These are phyloP conservation scores for Lodderomyces theae DNA, from an alignment of 1,139 yeast species.

Conservation along the genomic window DNA sequence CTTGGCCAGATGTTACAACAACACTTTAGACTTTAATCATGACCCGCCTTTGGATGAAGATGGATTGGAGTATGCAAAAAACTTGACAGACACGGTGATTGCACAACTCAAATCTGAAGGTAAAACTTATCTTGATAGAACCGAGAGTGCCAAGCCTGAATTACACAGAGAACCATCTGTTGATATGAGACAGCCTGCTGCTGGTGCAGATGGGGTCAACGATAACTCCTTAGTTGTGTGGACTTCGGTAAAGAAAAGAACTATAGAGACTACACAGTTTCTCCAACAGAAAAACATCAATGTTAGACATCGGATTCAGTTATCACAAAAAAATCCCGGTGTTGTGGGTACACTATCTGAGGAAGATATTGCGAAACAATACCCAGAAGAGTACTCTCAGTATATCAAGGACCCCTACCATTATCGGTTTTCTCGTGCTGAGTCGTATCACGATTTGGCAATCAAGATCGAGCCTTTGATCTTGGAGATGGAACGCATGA, in stretches of 20 bases:
- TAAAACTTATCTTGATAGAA: conserved; percentile 25
- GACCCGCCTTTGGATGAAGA: conserved; percentile 68
- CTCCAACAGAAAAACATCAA: conserved; percentile 60
- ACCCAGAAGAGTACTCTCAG: conserved; percentile 68
- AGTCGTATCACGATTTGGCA: conserved; percentile 93
- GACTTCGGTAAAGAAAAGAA: conserved; percentile 88
- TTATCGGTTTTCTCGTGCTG: conserved; percentile 87
- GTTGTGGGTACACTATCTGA: conserved; percentile 66
- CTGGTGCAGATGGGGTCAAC: conserved; percentile 48
- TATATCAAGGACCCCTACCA: conserved; percentile 82
- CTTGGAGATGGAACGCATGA: conserved; percentile 87
- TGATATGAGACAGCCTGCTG: conserved; percentile 41
- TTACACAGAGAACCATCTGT: conserved; percentile 19
- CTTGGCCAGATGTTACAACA: conserved; percentile 79
- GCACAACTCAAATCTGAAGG: conserved; percentile 34
- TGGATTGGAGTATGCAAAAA: conserved; percentile 54
- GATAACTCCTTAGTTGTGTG: conserved; percentile 69
- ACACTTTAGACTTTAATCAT: conserved; percentile 49
- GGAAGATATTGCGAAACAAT: conserved; percentile 55
- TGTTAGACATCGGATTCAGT: conserved; percentile 72
- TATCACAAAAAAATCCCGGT: conserved; percentile 92
- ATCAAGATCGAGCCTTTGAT: conserved; percentile 90
- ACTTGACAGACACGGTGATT: conserved; percentile 35
- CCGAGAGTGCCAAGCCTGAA: conserved; percentile 3
- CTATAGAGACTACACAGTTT: conserved; percentile 72